Conservation (phyloP, 768 basidiomycete species). For the Lactarius hatsudake region DNA sequence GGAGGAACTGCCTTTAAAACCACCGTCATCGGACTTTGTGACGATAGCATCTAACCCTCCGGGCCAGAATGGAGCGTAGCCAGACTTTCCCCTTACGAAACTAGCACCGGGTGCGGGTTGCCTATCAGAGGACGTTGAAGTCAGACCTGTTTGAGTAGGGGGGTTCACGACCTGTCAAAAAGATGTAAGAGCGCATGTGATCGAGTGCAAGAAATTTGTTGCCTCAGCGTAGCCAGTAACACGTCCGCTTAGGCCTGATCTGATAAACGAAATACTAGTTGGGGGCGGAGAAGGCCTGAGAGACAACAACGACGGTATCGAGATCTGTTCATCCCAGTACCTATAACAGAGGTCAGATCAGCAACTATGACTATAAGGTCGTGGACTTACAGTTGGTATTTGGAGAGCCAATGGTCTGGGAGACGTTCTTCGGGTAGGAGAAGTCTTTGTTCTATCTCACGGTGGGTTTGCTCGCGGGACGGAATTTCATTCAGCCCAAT, state of each 20-base stretch:
- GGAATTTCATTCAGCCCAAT: conserved; percentile 60
- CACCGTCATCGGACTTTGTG: conserved; percentile 20
- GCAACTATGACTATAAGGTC: conserved; percentile 14
- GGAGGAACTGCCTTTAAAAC: conserved; percentile 34
- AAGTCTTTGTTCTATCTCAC: conserved; percentile 71
- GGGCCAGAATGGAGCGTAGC: conserved; percentile 90
- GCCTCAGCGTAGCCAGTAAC: conserved; percentile 84
- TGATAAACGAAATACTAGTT: conserved; percentile 68
- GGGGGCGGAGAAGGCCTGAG: conserved; percentile 71
- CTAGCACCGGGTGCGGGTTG: conserved; percentile 74
- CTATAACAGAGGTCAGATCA: conserved; percentile 38
- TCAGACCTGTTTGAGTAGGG: conserved; percentile 63
- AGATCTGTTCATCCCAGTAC: conserved; percentile 66
- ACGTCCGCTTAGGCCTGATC: conserved; percentile 74
- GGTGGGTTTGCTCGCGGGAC: conserved; percentile 56
- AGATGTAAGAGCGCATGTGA: background rate
- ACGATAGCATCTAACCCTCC: conserved; percentile 79
- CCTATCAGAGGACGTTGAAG: conserved; percentile 81
- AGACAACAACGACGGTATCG: conserved; percentile 61
- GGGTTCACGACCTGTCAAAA: conserved; percentile 51
- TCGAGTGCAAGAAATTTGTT: conserved; percentile 12
- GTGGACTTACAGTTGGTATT: conserved; percentile 75
- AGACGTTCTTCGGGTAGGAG: conserved; percentile 65
- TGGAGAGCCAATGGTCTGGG: conserved; percentile 69
- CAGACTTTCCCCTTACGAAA: conserved; percentile 93